Base-by-base conservation (phyloP, 2,329 filamentous ascomycete species). In the Sordariomycetes sp. region DNA sequence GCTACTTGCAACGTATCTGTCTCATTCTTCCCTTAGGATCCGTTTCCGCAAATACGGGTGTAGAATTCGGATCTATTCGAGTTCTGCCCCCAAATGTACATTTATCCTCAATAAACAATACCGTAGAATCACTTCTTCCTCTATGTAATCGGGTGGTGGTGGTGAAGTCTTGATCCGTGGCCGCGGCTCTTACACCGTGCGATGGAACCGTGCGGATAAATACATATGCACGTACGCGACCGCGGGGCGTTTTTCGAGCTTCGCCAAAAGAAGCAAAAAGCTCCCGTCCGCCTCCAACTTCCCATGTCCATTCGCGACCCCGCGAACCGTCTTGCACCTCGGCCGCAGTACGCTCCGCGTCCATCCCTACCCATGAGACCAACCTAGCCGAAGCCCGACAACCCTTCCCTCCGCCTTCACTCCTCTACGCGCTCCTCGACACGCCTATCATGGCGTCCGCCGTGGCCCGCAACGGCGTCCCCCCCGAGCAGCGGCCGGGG, bases 381-480 rank as follows among this genome's bases (percentile, higher is more conserved):
- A 6, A n/a, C 40, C 16, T 46, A n/a, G 18, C 40, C 2, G 3
- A n/a, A 2, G 2, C 8, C 11, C 40, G n/a, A n/a, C 8, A 46
- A 46, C 16, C 40, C 40, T 14, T 46, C 40, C 6, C 7, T 7
- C 40, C 40, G 6, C 40, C 6, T 7, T n/a, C 40, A 6, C 18
- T 46, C 40, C 14, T n/a, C 6, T n/a, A n/a, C 14, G 3, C 18
- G 16, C 40, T n/a, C 40, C 11, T 40, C 37, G 3, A 14, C 37
- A 16, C 37, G 3, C 43, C 10, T 20, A 22, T 11, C n/a, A 51
- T 51, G 50, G 20, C 55, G 1, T 43, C 51, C 22, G 34, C 8
- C 51, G 51, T 24, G 55, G 37, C 58, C 16, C 50, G 28, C 18
- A 57, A 55, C 55, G 57, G 53, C 56, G 48, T 43, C 2, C 48